Evolutionary conservation across 1,139 yeast species (phyloP).

Genomic region (Arxiozyma heterogenica): DNA sequence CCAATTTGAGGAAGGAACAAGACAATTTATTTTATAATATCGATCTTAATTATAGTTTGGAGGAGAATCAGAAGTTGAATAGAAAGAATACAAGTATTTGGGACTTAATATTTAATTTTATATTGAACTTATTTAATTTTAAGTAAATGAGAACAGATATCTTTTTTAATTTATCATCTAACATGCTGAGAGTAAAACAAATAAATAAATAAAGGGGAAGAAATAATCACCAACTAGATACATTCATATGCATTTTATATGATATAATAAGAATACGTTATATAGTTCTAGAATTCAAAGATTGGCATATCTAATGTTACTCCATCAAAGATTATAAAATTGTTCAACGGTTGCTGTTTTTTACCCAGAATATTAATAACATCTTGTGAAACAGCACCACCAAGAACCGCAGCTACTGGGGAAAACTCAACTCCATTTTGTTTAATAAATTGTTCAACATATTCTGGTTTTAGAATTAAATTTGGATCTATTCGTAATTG

Average conservation of each 20-base stretch:
- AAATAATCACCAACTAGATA: neutral
- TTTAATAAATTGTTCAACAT: constrained; percentile 35
- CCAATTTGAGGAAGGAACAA: neutral
- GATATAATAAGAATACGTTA: neutral
- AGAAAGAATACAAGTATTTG: neutral
- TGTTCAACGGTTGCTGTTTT: constrained; percentile 75
- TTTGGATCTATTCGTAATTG: constrained; percentile 37
- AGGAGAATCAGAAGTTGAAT: neutral
- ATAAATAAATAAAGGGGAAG: neutral
- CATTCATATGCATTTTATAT: neutral
- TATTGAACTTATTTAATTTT: neutral
- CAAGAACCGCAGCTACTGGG: constrained; percentile 81
- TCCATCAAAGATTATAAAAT: constrained; percentile 71
- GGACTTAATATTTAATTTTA: neutral
- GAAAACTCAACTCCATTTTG: constrained; percentile 65
- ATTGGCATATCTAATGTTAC: constrained; percentile 66
- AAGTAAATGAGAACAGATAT: neutral
- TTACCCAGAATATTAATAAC: constrained; percentile 72
- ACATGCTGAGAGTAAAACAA: neutral
- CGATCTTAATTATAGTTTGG: constrained; percentile 1
- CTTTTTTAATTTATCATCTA: neutral
- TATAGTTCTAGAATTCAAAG: constrained; percentile 32
- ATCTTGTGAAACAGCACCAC: constrained; percentile 88
- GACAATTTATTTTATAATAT: neutral
- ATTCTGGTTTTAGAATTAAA: constrained; percentile 31